Evolutionary conservation across 2,329 filamentous ascomycete genomes (phyloP), one percentile per base, ranked within the genome.

Genomic region (Penicillium sp.): DNA sequence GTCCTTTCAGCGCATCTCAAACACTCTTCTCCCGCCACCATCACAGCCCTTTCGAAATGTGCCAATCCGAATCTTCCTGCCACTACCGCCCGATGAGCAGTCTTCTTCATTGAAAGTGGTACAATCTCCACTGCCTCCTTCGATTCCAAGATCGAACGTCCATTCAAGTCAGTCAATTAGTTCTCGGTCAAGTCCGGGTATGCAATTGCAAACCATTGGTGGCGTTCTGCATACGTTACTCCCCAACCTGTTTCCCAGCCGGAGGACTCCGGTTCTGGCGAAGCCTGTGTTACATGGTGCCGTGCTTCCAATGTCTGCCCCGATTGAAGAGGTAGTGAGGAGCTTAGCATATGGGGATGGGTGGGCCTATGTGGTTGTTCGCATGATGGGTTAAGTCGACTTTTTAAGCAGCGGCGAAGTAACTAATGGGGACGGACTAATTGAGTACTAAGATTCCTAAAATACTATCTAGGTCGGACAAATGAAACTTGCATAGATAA

Each of bases 301-400:
- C 1, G 79, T 83, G 0, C 81, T 95, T 50, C 92, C 93, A 1
- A 87, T 97, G 74, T 73, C 76, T 51, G 87, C 90, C 1, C 84
- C 84, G 23, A 70, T 98, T 15, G 87, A 89, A 63, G 92, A 96
- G 41, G 68, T 98, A 50, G 87, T 93, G 72, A 80, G 84, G 49
- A 86, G 87, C 63, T 87, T 88, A 3, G 83, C 89, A 1, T 97
- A 96, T 75, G 84, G 89, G 0, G 93, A 98, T 71, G 93, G 93
- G 0, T 98, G 91, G 86, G 70, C 95, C 24, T 89, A 89, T 68
- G 71, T 96, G 37, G 87, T 89, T 45, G 81, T 96, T 4, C 79
- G 84, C 18, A 86, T 95, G 75, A 77, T 89, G 65, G 75, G 73
- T 12, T 80, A 52, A 59, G 6, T 23, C 20, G 33, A 18, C 33